Evolutionary conservation across 371 early-diverging fungal species (phyloP), one percentile per base, ranked within the genome.

Genomic region (Rhizopus stolonifer): DNA sequence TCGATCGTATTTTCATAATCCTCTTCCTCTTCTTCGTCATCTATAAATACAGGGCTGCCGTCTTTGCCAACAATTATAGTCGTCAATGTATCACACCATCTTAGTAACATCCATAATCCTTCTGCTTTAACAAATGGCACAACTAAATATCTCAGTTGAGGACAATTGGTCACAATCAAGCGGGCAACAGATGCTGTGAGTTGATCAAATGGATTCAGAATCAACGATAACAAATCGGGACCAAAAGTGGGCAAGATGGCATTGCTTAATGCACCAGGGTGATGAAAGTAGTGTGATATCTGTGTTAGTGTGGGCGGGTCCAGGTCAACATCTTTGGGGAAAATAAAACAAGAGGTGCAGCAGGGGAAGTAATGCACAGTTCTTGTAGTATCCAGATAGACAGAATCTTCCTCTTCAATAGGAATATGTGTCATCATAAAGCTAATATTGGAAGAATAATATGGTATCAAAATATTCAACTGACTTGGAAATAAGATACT

Each of bases 241-340:
- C 76, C 76, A 64, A 67, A 75, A 2, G 72, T 75, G 2, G 76
- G 76, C 31, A 75, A 43, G 21, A 75, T 75, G 1, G 70, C 72
- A 47, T 71, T 75, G 25, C 63, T 60, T 10, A 75, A 53, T 15
- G 76, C 76, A 10, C 72, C 72, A 7, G 70, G 76, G 50, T 72
- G 72, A 43, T 75, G 76, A 23, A 65, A 71, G 43, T 75, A 75
- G 36, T 70, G 68, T 0, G 72, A 58, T 21, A 75, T 69, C n/a
- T 67, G 72, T 2, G 72, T 75, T 10, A 72, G 36, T 23, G 69
- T 56, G 2, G 59, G 36, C 11, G 46, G 51, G 42, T 58, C 51
- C 26, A 49, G 45, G 18, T 59, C 46, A 9, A 49, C 48, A 42
- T 55, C 54, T 36, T 52, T 68, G 3, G 74, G 74, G 32, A 70